A percentile compares a stretch with the other conserved stretches of the same genome.
These are phyloP conservation scores for Gymnopilus junonius DNA, from an alignment of 768 basidiomycete species.

Conservation along the genomic window DNA sequence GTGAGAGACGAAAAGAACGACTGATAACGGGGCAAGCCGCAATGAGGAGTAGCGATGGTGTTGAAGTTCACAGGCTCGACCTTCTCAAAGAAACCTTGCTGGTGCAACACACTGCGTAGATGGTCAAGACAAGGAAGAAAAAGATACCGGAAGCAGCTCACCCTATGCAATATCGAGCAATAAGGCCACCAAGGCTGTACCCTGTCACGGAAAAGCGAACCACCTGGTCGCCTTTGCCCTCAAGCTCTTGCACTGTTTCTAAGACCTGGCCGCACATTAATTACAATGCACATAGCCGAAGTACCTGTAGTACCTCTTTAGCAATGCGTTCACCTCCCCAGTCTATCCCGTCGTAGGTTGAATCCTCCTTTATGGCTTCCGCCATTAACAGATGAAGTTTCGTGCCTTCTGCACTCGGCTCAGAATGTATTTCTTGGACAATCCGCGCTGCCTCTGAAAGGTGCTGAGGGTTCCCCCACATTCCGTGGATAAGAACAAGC, in stretches of 20 bases:
- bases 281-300: neutral
- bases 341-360: slow-evolving; percentile 84
- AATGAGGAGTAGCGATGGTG: slow-evolving; percentile 83
- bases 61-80: slow-evolving; percentile 81
- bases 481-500: slow-evolving; percentile 63
- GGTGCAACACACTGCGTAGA: slow-evolving; percentile 57
- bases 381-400: slow-evolving; percentile 66
- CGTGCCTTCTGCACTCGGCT: slow-evolving; percentile 37
- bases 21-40: slow-evolving; percentile 71
- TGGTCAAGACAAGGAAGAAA: neutral
- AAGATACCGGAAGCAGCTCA: slow-evolving; percentile 32
- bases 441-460: slow-evolving; percentile 61
- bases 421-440: slow-evolving; percentile 46
- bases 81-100: slow-evolving; percentile 70
- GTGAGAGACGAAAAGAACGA: slow-evolving; percentile 59
- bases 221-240: slow-evolving; percentile 58
- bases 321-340: slow-evolving; percentile 84
- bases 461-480: slow-evolving; percentile 83
- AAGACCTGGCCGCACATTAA: slow-evolving; percentile 46
- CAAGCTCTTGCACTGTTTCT: slow-evolving; percentile 56
- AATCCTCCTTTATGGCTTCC: slow-evolving; percentile 64
- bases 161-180: slow-evolving; percentile 82
- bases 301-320: slow-evolving; percentile 57
- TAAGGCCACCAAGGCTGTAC: slow-evolving; percentile 81
- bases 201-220: slow-evolving; percentile 76